These are phyloP conservation scores for Erodium trifolium DNA, from an alignment of 441 rosid species.

Conservation along the genomic window DNA sequence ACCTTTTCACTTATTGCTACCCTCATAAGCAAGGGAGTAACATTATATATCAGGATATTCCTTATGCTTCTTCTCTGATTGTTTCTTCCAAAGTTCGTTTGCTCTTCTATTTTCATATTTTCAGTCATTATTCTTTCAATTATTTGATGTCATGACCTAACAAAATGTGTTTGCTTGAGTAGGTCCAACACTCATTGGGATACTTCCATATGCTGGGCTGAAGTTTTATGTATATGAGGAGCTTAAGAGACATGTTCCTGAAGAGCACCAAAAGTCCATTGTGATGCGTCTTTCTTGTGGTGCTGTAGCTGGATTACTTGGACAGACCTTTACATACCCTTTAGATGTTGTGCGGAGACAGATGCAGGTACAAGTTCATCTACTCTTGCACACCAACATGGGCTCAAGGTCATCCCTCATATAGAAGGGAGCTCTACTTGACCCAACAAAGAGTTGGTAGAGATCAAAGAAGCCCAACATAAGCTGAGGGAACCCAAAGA, in stretches of 20 bases:
- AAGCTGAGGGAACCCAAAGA: too few relatives aligned
- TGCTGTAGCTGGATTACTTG: conserved; percentile 85
- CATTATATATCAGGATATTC: too few relatives aligned
- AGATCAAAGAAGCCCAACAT: too few relatives aligned
- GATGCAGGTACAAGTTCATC: conserved; percentile 62
- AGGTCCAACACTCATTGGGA: conserved; percentile 89
- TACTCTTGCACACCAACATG: not conserved
- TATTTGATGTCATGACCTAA: not conserved
- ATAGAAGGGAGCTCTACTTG: too few relatives aligned
- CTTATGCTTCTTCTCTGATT: too few relatives aligned
- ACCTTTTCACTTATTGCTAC: too few relatives aligned
- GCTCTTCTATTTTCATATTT: not conserved
- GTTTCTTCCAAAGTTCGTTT: not conserved
- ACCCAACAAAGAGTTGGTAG: too few relatives aligned
- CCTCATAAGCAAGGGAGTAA: too few relatives aligned
- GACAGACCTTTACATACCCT: conserved; percentile 90
- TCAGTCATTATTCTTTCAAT: not conserved
- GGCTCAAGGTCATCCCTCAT: too few relatives aligned
- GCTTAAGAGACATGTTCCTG: conserved; percentile 79
- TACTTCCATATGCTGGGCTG: conserved; percentile 89
- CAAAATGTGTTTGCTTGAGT: conserved; percentile 21
- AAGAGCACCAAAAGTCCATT: conserved; percentile 81
- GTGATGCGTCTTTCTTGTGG: conserved; percentile 86
- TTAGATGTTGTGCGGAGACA: conserved; percentile 93
- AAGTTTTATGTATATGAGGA: conserved; percentile 88